A percentile compares a stretch with the other conserved stretches of the same genome.
These are phyloP conservation scores for Exophiala dermatitidis DNA, from an alignment of 2,329 filamentous ascomycete genomes.

Conservation along the genomic window DNA sequence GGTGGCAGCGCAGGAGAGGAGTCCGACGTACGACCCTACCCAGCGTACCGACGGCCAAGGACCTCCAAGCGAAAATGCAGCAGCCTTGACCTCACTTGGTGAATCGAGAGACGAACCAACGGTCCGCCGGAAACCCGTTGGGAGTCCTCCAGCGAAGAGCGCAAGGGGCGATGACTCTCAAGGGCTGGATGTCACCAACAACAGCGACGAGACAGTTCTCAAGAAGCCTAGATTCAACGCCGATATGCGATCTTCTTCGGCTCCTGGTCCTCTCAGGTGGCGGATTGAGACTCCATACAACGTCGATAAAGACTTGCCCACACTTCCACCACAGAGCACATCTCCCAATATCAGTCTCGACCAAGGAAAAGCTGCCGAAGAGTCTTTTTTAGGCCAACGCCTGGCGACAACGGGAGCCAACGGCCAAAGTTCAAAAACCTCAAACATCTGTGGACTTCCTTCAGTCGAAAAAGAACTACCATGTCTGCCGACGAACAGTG, in stretches of 20 bases:
- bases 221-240: conserved; percentile 17
- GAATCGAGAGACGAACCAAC: not conserved
- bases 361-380: conserved; percentile 2
- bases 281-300: conserved; percentile 36
- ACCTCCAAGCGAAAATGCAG: not conserved
- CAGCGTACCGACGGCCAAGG: not conserved
- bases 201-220: conserved; percentile 22
- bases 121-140: conserved; percentile 23
- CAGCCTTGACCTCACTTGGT: not conserved
- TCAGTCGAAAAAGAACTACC: conserved; percentile 22
- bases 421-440: conserved; percentile 14
- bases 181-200: conserved; percentile 1
- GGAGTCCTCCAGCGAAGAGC: conserved; percentile 14
- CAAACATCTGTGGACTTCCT: conserved; percentile 14
- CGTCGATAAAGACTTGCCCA: conserved; percentile 34
- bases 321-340: conserved; percentile 20
- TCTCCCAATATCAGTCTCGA: conserved; percentile 7
- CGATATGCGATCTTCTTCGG: conserved; percentile 12
- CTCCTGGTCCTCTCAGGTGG: conserved; percentile 12
- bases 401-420: conserved; percentile 3
- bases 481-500: conserved; percentile 26
- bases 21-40: not conserved
- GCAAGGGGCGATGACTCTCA: not conserved
- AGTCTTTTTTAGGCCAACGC: conserved; percentile 29
- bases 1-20: not conserved